Conservation (phyloP, 2,329 filamentous ascomycete species). For the Nemania sp. region DNA sequence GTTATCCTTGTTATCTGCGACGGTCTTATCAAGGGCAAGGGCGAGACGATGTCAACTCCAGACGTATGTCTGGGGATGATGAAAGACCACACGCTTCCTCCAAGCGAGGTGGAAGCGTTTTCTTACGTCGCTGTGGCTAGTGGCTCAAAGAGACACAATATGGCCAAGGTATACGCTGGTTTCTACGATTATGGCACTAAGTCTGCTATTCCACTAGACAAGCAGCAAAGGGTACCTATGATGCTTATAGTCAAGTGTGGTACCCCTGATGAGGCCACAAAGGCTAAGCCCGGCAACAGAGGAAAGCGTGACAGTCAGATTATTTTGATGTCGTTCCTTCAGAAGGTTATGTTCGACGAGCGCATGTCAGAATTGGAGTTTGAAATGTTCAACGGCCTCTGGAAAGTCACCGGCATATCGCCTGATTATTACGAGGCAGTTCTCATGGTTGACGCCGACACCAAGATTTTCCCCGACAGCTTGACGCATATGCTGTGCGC, state of each 20-base stretch:
- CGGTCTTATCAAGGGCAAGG: slow-evolving; percentile 94
- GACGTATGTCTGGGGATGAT: slow-evolving; percentile 93
- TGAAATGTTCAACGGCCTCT: slow-evolving; percentile 99
- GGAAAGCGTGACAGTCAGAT: slow-evolving; percentile 99
- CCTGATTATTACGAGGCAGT: slow-evolving; percentile 98
- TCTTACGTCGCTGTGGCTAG: slow-evolving; percentile 97
- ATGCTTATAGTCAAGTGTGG: slow-evolving; percentile 95
- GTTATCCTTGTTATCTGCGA: slow-evolving; percentile 95
- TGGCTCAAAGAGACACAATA: slow-evolving; percentile 97
- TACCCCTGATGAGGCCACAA: slow-evolving; percentile 80
- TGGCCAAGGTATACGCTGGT: slow-evolving; percentile 97
- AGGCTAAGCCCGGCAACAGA: slow-evolving; percentile 91
- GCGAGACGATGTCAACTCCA: slow-evolving; percentile 83
- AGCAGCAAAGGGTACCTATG: slow-evolving; percentile 97
- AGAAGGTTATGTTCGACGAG: slow-evolving; percentile 99
- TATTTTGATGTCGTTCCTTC: slow-evolving; percentile 97
- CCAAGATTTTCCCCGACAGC: slow-evolving; percentile 98
- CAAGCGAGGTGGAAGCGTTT: slow-evolving; percentile 83
- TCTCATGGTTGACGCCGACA: slow-evolving; percentile 99
- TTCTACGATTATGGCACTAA: slow-evolving; percentile 95
- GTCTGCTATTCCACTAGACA: slow-evolving; percentile 78
- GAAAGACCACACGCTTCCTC: slow-evolving; percentile 81
- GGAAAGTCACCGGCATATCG: slow-evolving; percentile 97
- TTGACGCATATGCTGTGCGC: slow-evolving; percentile 98
- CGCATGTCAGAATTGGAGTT: slow-evolving; percentile 99